Conservation (phyloP, 2,329 filamentous ascomycete species). For the Penicillium aurantiogriseum region DNA sequence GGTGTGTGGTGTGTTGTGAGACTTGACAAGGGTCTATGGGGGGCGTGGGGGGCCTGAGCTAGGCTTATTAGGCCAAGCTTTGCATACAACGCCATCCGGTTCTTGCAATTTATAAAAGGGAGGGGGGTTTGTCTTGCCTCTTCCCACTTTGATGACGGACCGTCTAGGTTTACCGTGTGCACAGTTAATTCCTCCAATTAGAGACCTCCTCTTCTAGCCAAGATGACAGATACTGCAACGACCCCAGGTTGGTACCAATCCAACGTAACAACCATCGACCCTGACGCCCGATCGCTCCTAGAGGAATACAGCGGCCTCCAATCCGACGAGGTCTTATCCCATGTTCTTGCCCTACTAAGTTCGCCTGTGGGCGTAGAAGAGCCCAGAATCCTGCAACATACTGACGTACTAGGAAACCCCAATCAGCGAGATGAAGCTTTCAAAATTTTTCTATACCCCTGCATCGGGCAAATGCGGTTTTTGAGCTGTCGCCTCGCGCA, state of each 20-base stretch:
- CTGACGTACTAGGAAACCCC: neutral
- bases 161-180: neutral
- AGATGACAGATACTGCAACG: neutral
- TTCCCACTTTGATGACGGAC: neutral
- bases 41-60: no score
- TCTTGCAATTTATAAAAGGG: neutral
- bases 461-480: neutral
- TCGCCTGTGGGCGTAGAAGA: neutral
- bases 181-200: neutral
- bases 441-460: neutral
- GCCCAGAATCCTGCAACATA: neutral
- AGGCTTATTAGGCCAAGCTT: neutral
- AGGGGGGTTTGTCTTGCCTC: neutral
- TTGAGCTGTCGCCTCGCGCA: neutral
- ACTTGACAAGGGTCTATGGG: no score
- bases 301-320: neutral
- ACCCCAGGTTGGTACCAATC: neutral
- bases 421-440: neutral
- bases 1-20: no score
- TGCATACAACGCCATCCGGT: neutral
- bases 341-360: neutral
- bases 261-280: neutral
- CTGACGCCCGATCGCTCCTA: neutral
- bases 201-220: neutral
- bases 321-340: neutral